phyloP scores from a whole-genome alignment of 495 filamentous ascomycete species.

The Penicillium egyptiacum region DNA sequence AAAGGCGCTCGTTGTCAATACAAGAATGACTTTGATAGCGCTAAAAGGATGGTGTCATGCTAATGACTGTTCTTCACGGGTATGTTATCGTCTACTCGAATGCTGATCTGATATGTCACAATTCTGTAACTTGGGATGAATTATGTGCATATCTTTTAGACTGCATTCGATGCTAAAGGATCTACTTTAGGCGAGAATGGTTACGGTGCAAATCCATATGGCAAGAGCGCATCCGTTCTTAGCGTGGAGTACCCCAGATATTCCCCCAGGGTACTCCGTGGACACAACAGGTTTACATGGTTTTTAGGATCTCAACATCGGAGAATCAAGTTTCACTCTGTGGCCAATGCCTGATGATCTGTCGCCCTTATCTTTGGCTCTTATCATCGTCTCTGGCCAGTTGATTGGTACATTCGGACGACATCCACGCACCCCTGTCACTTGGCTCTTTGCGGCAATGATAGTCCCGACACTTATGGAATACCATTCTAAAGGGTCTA shows the following conservation, averaged over 20 bases:
- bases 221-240: too few relatives aligned
- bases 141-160: too few relatives aligned
- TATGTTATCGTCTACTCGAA: too few relatives aligned
- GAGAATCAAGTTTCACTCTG: background rate
- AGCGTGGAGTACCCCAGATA: background rate
- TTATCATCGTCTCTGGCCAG: background rate
- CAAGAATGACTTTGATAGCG: background rate
- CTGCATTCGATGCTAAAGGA: too few relatives aligned
- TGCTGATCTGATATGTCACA: too few relatives aligned
- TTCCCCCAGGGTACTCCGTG: background rate
- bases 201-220: too few relatives aligned
- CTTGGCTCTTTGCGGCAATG: background rate
- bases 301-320: background rate
- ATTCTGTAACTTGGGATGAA: too few relatives aligned
- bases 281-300: too few relatives aligned
- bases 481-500: background rate
- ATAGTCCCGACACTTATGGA: background rate
- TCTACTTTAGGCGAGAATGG: too few relatives aligned
- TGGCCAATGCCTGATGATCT: background rate
- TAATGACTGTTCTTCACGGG: background rate
- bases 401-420: constrained; percentile 2
- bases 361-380: background rate
- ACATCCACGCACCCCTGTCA: background rate
- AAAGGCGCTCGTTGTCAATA: background rate
- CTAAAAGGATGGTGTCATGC: background rate